These are phyloP conservation scores for Tricholoma terreum DNA, from an alignment of 768 basidiomycete genomes.

Conservation along the genomic window DNA sequence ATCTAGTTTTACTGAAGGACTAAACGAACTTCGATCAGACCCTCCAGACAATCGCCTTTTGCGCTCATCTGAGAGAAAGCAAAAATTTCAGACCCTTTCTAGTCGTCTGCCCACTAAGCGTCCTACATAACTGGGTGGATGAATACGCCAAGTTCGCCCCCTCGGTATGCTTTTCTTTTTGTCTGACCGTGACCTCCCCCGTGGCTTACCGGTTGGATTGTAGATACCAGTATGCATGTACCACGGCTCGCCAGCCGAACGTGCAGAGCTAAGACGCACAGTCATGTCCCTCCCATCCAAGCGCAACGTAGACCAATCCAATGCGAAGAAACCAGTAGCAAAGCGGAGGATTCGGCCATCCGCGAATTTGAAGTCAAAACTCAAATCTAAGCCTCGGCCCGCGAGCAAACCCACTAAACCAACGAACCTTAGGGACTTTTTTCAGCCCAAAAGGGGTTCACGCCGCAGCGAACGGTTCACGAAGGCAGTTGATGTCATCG, in stretches of 20 bases:
- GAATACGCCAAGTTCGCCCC: conserved; percentile 88
- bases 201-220: neutral
- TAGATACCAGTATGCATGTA: conserved; percentile 90
- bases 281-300: conserved; percentile 42
- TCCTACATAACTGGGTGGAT: conserved; percentile 86
- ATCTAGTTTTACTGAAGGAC: neutral
- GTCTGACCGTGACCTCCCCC: neutral
- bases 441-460: conserved; percentile 1
- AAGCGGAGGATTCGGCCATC: conserved; percentile 8
- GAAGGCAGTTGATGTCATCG: conserved; percentile 18
- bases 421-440: neutral
- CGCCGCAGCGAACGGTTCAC: conserved; percentile 12
- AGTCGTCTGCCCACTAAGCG: conserved; percentile 89
- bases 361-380: conserved; percentile 17
- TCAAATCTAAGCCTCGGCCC: conserved; percentile 9
- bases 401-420: conserved; percentile 6
- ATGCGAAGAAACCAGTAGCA: neutral
- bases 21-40: conserved; percentile 52
- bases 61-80: conserved; percentile 81
- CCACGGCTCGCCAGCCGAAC: conserved; percentile 79
- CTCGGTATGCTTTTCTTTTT: conserved; percentile 40
- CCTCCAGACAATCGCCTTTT: conserved; percentile 91
- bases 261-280: conserved; percentile 72
- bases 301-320: conserved; percentile 12
- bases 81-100: conserved; percentile 74